Evolutionary conservation across 495 filamentous ascomycete species (phyloP).

Genomic region (Neurospora africana): DNA sequence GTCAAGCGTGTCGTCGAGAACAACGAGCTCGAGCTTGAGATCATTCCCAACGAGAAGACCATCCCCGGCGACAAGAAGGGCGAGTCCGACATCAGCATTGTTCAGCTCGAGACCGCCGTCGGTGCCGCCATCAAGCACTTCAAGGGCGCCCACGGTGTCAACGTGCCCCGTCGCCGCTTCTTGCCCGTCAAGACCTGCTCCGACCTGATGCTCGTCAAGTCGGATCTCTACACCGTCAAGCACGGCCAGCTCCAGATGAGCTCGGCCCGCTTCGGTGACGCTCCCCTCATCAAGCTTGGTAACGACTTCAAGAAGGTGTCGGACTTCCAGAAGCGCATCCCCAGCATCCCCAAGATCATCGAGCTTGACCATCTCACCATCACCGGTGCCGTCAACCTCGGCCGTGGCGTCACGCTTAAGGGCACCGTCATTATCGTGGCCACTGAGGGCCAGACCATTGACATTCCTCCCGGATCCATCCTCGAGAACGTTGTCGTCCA

Average conservation of each 20-base stretch:
- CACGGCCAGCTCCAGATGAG: slow-evolving; percentile 97
- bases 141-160: slow-evolving; percentile 96
- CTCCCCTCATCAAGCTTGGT: slow-evolving; percentile 98
- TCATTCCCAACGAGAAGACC: slow-evolving; percentile 98
- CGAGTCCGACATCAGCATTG: slow-evolving; percentile 91
- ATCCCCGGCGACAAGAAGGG: slow-evolving; percentile 99
- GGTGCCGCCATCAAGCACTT: slow-evolving; percentile 98
- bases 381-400: slow-evolving; percentile 92
- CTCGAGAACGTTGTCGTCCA: slow-evolving; percentile 99
- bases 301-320: slow-evolving; percentile 99
- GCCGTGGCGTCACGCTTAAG: slow-evolving; percentile 89
- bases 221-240: slow-evolving; percentile 98
- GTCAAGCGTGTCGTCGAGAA: slow-evolving; percentile 99
- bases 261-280: slow-evolving; percentile 89
- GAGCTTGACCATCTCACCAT: slow-evolving; percentile 97
- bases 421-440: slow-evolving; percentile 99
- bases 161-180: slow-evolving; percentile 95
- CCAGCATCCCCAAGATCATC: slow-evolving; percentile 92
- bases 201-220: slow-evolving; percentile 99
- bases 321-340: slow-evolving; percentile 96
- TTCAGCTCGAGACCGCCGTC: slow-evolving; percentile 97
- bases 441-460: slow-evolving; percentile 94
- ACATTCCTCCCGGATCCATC: slow-evolving; percentile 90
- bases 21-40: slow-evolving; percentile 98
- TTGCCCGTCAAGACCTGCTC: slow-evolving; percentile 99